Conservation (phyloP, 2,329 filamentous ascomycete genomes). For the Talaromyces sp. region DNA sequence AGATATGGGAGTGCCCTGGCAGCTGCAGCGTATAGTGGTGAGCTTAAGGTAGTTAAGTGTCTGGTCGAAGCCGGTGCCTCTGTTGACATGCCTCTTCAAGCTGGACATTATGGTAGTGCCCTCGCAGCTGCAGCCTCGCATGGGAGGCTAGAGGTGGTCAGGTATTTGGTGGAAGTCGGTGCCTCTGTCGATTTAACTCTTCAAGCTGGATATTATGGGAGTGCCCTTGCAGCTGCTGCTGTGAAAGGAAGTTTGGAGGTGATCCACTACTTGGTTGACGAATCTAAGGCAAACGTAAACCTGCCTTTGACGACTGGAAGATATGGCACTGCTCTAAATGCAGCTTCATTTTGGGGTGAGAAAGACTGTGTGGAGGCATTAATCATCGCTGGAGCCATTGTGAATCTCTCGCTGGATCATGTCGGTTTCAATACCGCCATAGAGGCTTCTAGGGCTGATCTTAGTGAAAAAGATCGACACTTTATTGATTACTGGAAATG, state of each 20-base stretch:
- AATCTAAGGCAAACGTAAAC: too few species aligned
- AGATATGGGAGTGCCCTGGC: background rate
- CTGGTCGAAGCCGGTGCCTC: background rate
- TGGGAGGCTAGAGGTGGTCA: background rate
- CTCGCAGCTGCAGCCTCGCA: background rate
- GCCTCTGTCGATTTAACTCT: background rate
- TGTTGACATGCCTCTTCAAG: background rate
- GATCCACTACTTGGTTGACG: too few species aligned
- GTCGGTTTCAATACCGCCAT: too few species aligned
- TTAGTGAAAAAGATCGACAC: too few species aligned
- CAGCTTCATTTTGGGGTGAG: background rate
- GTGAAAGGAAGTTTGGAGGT: too few species aligned
- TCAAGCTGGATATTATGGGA: too few species aligned
- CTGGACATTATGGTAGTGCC: background rate
- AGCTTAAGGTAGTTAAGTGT: background rate
- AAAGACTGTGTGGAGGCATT: background rate
- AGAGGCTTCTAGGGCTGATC: too few species aligned
- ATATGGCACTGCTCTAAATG: background rate
- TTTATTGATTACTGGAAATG: too few species aligned
- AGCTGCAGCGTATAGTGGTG: background rate
- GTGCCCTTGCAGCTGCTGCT: too few species aligned
- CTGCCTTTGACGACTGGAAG: too few species aligned
- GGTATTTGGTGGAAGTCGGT: background rate
- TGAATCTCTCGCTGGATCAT: background rate
- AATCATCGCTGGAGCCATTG: background rate